A percentile compares a stretch with the other conserved stretches of the same genome.
Conservation (phyloP, 2,329 filamentous ascomycete genomes). For the Fusarium udum region DNA sequence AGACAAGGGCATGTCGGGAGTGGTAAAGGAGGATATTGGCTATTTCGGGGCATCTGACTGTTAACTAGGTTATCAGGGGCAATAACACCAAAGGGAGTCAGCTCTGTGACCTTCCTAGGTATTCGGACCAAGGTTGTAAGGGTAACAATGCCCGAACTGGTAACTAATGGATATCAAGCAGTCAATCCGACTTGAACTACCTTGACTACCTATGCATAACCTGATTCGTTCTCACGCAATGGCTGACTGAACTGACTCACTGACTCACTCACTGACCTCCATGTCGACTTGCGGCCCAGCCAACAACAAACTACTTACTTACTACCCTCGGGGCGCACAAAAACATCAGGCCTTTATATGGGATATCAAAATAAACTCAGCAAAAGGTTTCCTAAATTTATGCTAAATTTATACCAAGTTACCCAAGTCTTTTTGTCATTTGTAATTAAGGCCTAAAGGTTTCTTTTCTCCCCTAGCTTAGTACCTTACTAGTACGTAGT, state of each 20-base stretch:
- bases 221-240: not conserved
- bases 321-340: not conserved
- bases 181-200: not conserved
- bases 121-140: not conserved
- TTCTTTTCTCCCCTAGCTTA: not conserved
- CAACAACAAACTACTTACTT: not conserved
- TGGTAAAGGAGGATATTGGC: slow-evolving; percentile 5
- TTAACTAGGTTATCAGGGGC: slow-evolving; percentile 8
- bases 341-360: not conserved
- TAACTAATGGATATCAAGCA: not conserved
- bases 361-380: not conserved
- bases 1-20: slow-evolving; percentile 14
- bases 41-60: slow-evolving; percentile 6
- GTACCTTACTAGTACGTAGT: too few species aligned
- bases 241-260: slow-evolving; percentile 8
- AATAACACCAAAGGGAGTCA: slow-evolving; percentile 4
- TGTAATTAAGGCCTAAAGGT: not conserved
- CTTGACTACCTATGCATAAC: too few species aligned
- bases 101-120: not conserved
- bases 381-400: not conserved
- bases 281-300: slow-evolving; percentile 10
- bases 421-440: not conserved
- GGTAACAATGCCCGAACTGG: not conserved
- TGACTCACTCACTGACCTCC: not conserved
- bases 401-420: not conserved